A percentile compares a stretch with the other conserved stretches of the same genome.
phyloP scores from a whole-genome alignment of 139 green algal species.

The Yamagishiella unicocca region DNA sequence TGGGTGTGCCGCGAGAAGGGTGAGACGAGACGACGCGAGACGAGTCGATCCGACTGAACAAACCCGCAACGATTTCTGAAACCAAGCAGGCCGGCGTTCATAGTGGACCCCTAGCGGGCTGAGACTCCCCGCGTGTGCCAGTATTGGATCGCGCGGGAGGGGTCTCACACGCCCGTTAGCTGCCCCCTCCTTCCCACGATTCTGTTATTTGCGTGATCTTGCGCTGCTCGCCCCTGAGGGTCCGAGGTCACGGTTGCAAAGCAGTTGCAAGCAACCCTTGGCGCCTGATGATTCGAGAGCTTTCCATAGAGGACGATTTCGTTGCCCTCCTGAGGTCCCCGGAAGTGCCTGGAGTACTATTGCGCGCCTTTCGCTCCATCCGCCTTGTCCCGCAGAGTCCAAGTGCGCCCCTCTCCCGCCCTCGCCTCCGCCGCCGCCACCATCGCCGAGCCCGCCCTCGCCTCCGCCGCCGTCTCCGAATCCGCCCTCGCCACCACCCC shows the following conservation, averaged over 20 bases:
- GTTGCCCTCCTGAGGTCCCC: too few species aligned
- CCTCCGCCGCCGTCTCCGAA: neutral
- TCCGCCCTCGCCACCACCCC: neutral
- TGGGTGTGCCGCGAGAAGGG: constrained; percentile 7
- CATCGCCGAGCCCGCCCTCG: too few species aligned
- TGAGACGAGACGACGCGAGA: neutral
- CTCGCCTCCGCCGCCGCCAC: too few species aligned
- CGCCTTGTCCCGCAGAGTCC: too few species aligned
- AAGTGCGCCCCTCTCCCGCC: too few species aligned
- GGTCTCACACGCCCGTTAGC: neutral
- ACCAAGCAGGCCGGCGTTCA: neutral
- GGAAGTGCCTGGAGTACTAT: too few species aligned
- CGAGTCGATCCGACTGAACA: neutral
- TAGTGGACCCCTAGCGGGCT: neutral
- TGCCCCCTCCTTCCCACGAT: neutral
- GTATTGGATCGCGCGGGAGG: neutral
- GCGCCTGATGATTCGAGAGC: too few species aligned
- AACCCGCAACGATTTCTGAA: neutral
- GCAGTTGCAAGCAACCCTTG: too few species aligned
- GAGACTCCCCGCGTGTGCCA: neutral
- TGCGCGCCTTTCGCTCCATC: too few species aligned
- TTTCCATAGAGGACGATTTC: too few species aligned
- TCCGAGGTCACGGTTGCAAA: too few species aligned
- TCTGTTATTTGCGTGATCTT: neutral
- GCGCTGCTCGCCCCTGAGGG: too few species aligned